These are phyloP conservation scores for Theobroma cacao DNA, from an alignment of 345 rosid genomes.

Conservation along the genomic window DNA sequence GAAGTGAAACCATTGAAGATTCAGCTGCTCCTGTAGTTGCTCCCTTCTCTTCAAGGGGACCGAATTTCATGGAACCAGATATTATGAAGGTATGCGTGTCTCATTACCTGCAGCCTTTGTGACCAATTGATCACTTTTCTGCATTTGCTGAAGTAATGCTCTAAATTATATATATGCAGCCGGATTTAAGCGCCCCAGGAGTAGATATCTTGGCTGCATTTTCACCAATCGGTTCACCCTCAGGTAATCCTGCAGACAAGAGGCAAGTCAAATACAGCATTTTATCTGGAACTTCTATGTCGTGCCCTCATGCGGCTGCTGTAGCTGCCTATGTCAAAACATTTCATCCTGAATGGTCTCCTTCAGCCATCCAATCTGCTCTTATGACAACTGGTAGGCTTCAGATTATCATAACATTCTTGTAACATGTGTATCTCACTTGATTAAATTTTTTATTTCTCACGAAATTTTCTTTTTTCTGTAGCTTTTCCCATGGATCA, in stretches of 20 bases:
- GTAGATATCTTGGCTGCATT: neutral
- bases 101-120: too few relatives aligned
- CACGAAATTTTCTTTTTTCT: too few relatives aligned
- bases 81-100: conserved; percentile 36
- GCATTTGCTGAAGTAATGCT: too few relatives aligned
- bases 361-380: conserved; percentile 44
- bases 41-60: conserved; percentile 32
- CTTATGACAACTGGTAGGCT: conserved; percentile 51
- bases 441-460: too few relatives aligned
- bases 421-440: too few relatives aligned
- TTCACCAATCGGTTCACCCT: neutral
- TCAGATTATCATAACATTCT: too few relatives aligned
- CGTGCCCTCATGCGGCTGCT: conserved; percentile 13
- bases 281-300: neutral
- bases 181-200: conserved; percentile 4
- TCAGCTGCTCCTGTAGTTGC: conserved; percentile 22
- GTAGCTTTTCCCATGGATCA: conserved; percentile 33
- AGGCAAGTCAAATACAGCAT: neutral
- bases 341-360: conserved; percentile 36
- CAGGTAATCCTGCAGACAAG: neutral
- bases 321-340: conserved; percentile 9
- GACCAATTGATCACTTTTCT: too few relatives aligned
- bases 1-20: conserved; percentile 16
- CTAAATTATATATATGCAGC: neutral
- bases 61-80: conserved; percentile 25